Percentiles rank a stretch among this genome's conserved stretches.
These are phyloP conservation scores for Candida sanyaensis DNA, from an alignment of 1,139 yeast species.

Conservation along the genomic window DNA sequence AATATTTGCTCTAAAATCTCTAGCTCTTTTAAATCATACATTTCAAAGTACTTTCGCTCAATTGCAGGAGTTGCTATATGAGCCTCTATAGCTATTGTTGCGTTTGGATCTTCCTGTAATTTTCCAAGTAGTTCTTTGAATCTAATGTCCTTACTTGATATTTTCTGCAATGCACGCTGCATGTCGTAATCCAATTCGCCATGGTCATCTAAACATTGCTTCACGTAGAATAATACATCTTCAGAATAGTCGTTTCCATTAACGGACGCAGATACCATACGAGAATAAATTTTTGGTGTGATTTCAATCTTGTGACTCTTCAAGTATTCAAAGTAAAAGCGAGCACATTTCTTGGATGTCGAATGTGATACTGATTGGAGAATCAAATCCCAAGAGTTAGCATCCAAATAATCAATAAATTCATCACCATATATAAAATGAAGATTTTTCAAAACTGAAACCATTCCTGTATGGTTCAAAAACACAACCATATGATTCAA, in stretches of 20 bases:
- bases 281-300: slow-evolving; percentile 19
- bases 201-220: slow-evolving; percentile 22
- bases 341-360: slow-evolving; percentile 29
- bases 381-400: slow-evolving; percentile 34
- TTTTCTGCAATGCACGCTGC: neutral
- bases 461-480: slow-evolving; percentile 39
- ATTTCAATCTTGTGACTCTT: slow-evolving; percentile 14
- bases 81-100: neutral
- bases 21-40: slow-evolving; percentile 29
- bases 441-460: slow-evolving; percentile 23
- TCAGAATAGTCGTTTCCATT: slow-evolving; percentile 24
- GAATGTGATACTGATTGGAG: slow-evolving; percentile 30
- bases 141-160: neutral
- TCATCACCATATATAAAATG: slow-evolving; percentile 18
- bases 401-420: slow-evolving; percentile 21
- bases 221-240: slow-evolving; percentile 18
- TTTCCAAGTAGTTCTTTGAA: neutral
- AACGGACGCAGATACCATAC: slow-evolving; percentile 28
- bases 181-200: neutral
- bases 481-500: slow-evolving; percentile 36
- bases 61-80: neutral
- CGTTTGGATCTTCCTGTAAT: neutral
- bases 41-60: neutral
- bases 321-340: slow-evolving; percentile 25
- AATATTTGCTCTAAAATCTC: slow-evolving; percentile 23